Conservation (phyloP, 352 stramenopile species). For the Aphanomyces cochlioides region DNA sequence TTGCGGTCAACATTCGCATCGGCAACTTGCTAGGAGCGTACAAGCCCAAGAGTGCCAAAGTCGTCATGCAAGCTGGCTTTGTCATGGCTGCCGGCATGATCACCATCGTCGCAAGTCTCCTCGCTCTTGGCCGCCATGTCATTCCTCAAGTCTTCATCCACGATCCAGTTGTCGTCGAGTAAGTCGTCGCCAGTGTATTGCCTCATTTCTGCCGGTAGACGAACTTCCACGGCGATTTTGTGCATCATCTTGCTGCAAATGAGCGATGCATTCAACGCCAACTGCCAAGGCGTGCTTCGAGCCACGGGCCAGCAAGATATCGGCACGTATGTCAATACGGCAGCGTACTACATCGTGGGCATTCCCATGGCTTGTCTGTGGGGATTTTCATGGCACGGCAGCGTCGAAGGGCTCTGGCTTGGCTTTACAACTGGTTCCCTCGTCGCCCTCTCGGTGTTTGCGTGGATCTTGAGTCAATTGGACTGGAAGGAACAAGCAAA, state of each 20-base stretch:
- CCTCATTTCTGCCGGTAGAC: background rate
- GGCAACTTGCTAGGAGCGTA: conserved; percentile 78
- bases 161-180: conserved; percentile 35
- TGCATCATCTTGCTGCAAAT: conserved; percentile 58
- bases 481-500: background rate
- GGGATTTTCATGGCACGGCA: background rate
- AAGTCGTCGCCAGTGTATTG: background rate
- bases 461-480: background rate
- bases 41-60: conserved; percentile 75
- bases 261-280: conserved; percentile 60
- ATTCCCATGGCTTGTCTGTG: conserved; percentile 42
- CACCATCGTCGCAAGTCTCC: conserved; percentile 41
- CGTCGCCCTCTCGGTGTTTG: background rate
- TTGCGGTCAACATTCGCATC: conserved; percentile 75
- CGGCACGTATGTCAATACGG: conserved; percentile 57
- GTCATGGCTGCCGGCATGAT: conserved; percentile 41
- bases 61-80: conserved; percentile 58
- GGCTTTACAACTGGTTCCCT: background rate
- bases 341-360: conserved; percentile 64
- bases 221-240: conserved; percentile 38
- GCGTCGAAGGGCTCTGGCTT: background rate
- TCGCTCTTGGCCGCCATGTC: conserved; percentile 44
- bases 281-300: conserved; percentile 55
- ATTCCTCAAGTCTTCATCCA: conserved; percentile 70
- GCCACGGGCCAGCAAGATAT: conserved; percentile 52